phyloP scores from a whole-genome alignment of 2,329 filamentous ascomycete species.

The Diaporthe citrichinensis region DNA sequence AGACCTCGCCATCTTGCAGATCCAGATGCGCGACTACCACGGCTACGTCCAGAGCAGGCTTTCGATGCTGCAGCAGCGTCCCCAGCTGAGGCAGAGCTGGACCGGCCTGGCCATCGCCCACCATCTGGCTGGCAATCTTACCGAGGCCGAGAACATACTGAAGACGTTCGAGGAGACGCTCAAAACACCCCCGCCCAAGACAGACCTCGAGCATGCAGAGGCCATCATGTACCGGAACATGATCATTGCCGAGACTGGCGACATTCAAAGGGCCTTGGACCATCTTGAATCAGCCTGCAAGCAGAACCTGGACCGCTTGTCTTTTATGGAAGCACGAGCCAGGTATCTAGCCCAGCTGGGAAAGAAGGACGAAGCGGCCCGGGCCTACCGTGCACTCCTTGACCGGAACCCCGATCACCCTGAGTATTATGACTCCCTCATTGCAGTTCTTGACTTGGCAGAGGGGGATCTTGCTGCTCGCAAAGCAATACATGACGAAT shows the following conservation, averaged over 20 bases:
- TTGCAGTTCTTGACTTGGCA: slow-evolving; percentile 75
- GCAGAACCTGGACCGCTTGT: slow-evolving; percentile 84
- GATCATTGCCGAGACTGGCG: slow-evolving; percentile 91
- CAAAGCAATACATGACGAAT: slow-evolving; percentile 81
- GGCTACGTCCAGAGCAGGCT: slow-evolving; percentile 93
- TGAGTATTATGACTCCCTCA: slow-evolving; percentile 85
- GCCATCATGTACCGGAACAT: slow-evolving; percentile 95
- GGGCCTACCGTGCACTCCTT: slow-evolving; percentile 84
- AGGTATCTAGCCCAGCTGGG: slow-evolving; percentile 86
- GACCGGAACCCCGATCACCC: slow-evolving; percentile 91
- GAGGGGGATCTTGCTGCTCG: slow-evolving; percentile 72
- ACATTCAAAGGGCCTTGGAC: slow-evolving; percentile 85
- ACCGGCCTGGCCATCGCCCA: slow-evolving; percentile 95
- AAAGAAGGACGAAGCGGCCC: slow-evolving; percentile 83
- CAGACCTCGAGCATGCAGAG: slow-evolving; percentile 93
- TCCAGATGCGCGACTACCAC: slow-evolving; percentile 96
- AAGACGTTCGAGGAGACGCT: slow-evolving; percentile 94
- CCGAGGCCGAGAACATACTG: slow-evolving; percentile 90
- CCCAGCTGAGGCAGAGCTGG: slow-evolving; percentile 92
- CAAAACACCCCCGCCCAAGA: slow-evolving; percentile 81
- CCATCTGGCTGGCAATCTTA: slow-evolving; percentile 88
- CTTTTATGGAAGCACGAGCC: slow-evolving; percentile 87
- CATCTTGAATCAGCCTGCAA: slow-evolving; percentile 86
- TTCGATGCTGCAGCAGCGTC: slow-evolving; percentile 87
- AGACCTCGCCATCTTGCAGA: slow-evolving; percentile 91